Percentiles rank a stretch among this genome's conserved stretches.
phyloP scores from a whole-genome alignment of 768 basidiomycete species.

The Coprinopsis sp. region DNA sequence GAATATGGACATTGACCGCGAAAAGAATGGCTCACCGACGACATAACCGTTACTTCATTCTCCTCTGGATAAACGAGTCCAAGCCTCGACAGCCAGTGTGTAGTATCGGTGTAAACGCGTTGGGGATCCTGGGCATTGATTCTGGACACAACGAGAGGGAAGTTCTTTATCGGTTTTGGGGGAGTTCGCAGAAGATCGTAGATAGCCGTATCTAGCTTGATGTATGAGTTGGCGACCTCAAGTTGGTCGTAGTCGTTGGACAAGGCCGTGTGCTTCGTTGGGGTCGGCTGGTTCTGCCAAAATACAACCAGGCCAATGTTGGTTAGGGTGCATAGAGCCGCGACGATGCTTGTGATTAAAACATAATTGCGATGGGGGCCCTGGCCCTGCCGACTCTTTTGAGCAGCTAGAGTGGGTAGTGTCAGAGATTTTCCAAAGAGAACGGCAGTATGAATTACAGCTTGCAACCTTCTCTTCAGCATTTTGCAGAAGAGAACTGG shows the following conservation, averaged over 20 bases:
- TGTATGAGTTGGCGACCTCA: background rate
- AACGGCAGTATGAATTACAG: no score
- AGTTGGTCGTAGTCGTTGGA: background rate
- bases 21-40: no score
- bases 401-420: background rate
- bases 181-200: background rate
- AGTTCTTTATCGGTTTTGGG: background rate
- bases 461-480: no score
- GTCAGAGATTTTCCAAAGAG: background rate
- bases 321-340: background rate
- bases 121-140: background rate
- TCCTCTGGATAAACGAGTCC: constrained; percentile 14
- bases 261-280: background rate
- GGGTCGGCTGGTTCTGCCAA: background rate
- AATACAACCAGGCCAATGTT: background rate
- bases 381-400: background rate
- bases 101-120: constrained; percentile 3
- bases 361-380: background rate
- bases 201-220: constrained; percentile 1
- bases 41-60: constrained; percentile 1
- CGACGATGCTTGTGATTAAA: background rate
- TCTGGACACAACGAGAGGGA: background rate
- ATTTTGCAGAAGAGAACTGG: no score
- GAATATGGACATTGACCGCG: no score
- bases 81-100: constrained; percentile 1